A percentile compares a stretch with the other conserved stretches of the same genome.
These are phyloP conservation scores for Populus tomentosa DNA, from an alignment of 441 rosid genomes.

Conservation along the genomic window DNA sequence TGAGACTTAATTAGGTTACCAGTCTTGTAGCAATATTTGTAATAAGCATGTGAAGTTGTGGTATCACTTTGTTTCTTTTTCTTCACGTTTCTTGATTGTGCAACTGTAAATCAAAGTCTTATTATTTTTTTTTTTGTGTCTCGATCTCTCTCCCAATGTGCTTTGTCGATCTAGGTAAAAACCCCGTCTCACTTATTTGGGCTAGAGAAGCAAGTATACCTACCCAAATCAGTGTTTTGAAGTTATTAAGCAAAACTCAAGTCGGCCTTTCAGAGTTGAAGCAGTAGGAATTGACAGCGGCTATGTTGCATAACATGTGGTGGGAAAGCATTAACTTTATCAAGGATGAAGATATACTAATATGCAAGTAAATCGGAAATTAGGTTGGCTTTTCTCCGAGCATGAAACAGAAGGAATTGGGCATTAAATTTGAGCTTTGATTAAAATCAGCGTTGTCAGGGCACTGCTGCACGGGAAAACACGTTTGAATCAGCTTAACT, in stretches of 20 bases:
- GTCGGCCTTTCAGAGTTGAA: not conserved
- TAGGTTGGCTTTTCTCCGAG: too few relatives aligned
- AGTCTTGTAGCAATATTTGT: not conserved
- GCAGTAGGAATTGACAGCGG: not conserved
- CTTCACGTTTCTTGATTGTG: not conserved
- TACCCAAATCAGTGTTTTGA: not conserved
- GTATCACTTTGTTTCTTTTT: not conserved
- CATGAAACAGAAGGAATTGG: too few relatives aligned
- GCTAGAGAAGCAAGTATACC: not conserved
- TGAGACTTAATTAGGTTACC: not conserved
- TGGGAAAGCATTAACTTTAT: not conserved
- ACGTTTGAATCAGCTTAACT: too few relatives aligned
- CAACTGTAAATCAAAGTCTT: not conserved
- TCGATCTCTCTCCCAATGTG: not conserved
- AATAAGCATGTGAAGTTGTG: slow-evolving; percentile 4
- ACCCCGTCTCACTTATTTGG: not conserved
- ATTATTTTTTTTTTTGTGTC: too few relatives aligned
- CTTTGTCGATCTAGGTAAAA: not conserved
- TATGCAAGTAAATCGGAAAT: too few relatives aligned
- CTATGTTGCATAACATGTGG: not conserved
- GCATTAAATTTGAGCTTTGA: too few relatives aligned
- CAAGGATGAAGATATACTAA: too few relatives aligned
- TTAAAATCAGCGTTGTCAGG: too few relatives aligned
- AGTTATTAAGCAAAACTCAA: not conserved
- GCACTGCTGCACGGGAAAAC: too few relatives aligned